A percentile compares a stretch with the other conserved stretches of the same genome.
phyloP scores from a whole-genome alignment of 805 yeast genomes.

The Metschnikowia sp. region DNA sequence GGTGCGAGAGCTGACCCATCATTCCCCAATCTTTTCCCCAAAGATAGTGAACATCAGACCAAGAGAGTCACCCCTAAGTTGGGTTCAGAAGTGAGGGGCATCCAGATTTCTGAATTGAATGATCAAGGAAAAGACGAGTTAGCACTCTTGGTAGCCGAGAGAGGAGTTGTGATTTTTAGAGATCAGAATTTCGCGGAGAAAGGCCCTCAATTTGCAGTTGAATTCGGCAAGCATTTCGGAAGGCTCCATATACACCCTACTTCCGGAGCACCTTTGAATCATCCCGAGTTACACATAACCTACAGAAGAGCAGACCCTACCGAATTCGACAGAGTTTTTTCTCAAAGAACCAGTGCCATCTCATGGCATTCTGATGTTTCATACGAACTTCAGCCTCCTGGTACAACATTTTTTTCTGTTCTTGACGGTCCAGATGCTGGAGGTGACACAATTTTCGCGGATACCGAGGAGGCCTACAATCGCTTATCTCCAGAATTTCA shows the following conservation, averaged over 20 bases:
- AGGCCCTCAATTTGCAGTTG: slow-evolving; percentile 47
- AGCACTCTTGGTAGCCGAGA: slow-evolving; percentile 63
- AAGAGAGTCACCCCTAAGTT: slow-evolving; percentile 62
- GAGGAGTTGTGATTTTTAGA: slow-evolving; percentile 66
- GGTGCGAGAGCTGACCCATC: slow-evolving; percentile 64
- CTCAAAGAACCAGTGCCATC: slow-evolving; percentile 34
- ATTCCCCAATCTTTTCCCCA: slow-evolving; percentile 50
- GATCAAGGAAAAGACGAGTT: slow-evolving; percentile 62
- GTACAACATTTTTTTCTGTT: slow-evolving; percentile 62
- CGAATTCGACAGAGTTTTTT: slow-evolving; percentile 17
- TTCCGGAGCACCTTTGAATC: slow-evolving; percentile 59
- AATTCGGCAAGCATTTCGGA: slow-evolving; percentile 65
- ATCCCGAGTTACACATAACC: slow-evolving; percentile 20
- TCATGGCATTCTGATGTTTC: slow-evolving; percentile 75
- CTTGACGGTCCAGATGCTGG: slow-evolving; percentile 59
- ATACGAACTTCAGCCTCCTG: slow-evolving; percentile 72
- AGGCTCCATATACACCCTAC: slow-evolving; percentile 72
- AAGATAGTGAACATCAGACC: slow-evolving; percentile 21
- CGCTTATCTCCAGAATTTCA: slow-evolving; percentile 66
- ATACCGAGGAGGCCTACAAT: slow-evolving; percentile 65
- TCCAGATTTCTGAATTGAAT: slow-evolving; percentile 55
- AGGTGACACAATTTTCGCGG: slow-evolving; percentile 80
- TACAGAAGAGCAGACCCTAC: slow-evolving; percentile 19
- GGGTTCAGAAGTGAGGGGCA: slow-evolving; percentile 60
- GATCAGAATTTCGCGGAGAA: slow-evolving; percentile 54